Conservation (phyloP, 2,329 filamentous ascomycete species). For the Plenodomus biglobosus region DNA sequence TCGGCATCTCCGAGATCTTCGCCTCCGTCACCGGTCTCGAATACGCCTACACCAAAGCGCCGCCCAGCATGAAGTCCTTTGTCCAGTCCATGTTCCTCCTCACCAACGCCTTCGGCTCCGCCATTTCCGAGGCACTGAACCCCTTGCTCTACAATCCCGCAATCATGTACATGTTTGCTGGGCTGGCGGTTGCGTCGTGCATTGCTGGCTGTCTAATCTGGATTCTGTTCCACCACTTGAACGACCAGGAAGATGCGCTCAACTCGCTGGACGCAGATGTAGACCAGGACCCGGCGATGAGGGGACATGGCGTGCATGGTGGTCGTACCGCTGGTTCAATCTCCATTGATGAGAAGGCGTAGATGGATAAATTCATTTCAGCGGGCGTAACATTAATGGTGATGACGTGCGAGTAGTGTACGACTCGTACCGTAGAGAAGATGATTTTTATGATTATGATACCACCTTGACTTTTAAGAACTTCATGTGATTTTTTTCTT, state of each 20-base stretch:
- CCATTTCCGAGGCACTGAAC: conserved; percentile 64
- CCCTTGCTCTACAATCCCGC: conserved; percentile 64
- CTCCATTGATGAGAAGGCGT: too few species aligned
- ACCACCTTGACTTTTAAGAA: neutral
- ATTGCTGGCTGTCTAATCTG: conserved; percentile 40
- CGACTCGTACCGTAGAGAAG: too few species aligned
- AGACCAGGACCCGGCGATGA: conserved; percentile 36
- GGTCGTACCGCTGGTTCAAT: too few species aligned
- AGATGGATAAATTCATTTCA: too few species aligned
- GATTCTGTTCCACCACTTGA: conserved; percentile 44
- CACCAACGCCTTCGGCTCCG: conserved; percentile 62
- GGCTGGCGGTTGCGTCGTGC: conserved; percentile 35
- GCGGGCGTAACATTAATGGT: too few species aligned
- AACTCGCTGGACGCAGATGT: conserved; percentile 41
- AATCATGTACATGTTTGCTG: conserved; percentile 63
- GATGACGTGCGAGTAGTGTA: too few species aligned
- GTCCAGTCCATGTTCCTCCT: conserved; percentile 60
- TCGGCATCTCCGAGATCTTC: conserved; percentile 53
- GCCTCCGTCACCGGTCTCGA: conserved; percentile 52
- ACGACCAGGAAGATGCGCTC: conserved; percentile 41
- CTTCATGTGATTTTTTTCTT: too few species aligned
- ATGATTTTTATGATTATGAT: too few species aligned
- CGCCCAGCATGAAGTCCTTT: conserved; percentile 52
- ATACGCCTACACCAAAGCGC: conserved; percentile 53
- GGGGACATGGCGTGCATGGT: conserved; percentile 5